phyloP scores from a whole-genome alignment of 495 filamentous ascomycete genomes.

The Penicillium maclennaniae region DNA sequence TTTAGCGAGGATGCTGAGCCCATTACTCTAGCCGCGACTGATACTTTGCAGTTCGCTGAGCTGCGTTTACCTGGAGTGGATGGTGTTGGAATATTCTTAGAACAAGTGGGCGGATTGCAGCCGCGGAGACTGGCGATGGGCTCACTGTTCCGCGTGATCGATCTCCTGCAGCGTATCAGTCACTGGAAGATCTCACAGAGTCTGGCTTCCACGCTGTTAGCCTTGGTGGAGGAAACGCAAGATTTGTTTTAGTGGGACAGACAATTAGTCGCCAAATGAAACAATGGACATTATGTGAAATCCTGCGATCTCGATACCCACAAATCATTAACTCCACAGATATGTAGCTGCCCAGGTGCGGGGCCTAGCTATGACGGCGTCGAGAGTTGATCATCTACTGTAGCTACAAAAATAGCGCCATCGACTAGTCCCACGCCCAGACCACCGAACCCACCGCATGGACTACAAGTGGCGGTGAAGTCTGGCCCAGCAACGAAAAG shows the following conservation, averaged over 20 bases:
- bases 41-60: slow-evolving; percentile 4
- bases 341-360: neutral
- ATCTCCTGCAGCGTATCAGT: slow-evolving; percentile 14
- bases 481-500: neutral
- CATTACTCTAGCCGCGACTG: neutral
- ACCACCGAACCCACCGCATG: slow-evolving; percentile 9
- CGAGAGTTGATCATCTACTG: slow-evolving; percentile 2
- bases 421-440: neutral
- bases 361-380: slow-evolving; percentile 1
- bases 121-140: slow-evolving; percentile 5
- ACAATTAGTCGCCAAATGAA: no score
- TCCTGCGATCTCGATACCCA: neutral
- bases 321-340: slow-evolving; percentile 4
- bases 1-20: neutral
- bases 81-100: neutral
- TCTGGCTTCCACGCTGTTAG: slow-evolving; percentile 14
- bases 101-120: slow-evolving; percentile 3
- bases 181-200: slow-evolving; percentile 8
- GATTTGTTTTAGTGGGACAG: slow-evolving; percentile 3
- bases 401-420: neutral
- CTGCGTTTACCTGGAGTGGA: slow-evolving; percentile 4
- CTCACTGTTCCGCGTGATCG: slow-evolving; percentile 13
- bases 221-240: slow-evolving; percentile 15
- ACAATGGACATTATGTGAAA: neutral
- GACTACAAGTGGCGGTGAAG: slow-evolving; percentile 17